A percentile compares a stretch with the other conserved stretches of the same genome.
Evolutionary conservation across 768 basidiomycete genomes (phyloP).

Genomic region (Boletus eberwhitei): DNA sequence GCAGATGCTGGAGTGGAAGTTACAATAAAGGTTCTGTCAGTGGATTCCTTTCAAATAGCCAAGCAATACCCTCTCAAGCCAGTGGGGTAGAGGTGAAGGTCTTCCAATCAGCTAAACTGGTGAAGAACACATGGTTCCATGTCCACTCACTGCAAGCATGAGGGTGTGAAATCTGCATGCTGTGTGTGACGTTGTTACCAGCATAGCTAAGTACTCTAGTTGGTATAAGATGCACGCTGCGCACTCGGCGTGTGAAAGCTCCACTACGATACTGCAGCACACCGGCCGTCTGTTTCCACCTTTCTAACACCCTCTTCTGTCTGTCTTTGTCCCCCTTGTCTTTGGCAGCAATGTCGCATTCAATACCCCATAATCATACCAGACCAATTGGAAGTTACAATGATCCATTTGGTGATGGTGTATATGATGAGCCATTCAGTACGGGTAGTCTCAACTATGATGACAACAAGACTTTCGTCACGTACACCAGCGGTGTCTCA

Average conservation of each 20-base stretch:
- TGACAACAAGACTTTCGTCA: slow-evolving; percentile 20
- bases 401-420: slow-evolving; percentile 29
- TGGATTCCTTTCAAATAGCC: slow-evolving; percentile 40
- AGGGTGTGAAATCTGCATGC: not conserved
- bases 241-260: slow-evolving; percentile 20
- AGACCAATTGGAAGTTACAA: slow-evolving; percentile 8
- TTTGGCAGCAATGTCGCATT: slow-evolving; percentile 27
- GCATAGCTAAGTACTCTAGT: not conserved
- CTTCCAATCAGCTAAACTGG: slow-evolving; percentile 25
- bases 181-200: not conserved
- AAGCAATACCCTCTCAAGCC: slow-evolving; percentile 35
- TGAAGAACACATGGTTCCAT: not conserved
- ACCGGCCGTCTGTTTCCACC: not conserved
- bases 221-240: not conserved
- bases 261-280: not conserved
- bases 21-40: slow-evolving; percentile 39
- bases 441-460: slow-evolving; percentile 8
- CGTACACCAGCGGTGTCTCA: slow-evolving; percentile 21
- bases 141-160: not conserved
- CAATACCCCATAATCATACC: slow-evolving; percentile 6
- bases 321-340: slow-evolving; percentile 13
- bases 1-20: slow-evolving; percentile 41
- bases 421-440: slow-evolving; percentile 22
- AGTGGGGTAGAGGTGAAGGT: slow-evolving; percentile 38
- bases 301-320: not conserved